Conservation (phyloP, 1,284 basidiomycete genomes). For the Papiliotrema nemorosa region DNA sequence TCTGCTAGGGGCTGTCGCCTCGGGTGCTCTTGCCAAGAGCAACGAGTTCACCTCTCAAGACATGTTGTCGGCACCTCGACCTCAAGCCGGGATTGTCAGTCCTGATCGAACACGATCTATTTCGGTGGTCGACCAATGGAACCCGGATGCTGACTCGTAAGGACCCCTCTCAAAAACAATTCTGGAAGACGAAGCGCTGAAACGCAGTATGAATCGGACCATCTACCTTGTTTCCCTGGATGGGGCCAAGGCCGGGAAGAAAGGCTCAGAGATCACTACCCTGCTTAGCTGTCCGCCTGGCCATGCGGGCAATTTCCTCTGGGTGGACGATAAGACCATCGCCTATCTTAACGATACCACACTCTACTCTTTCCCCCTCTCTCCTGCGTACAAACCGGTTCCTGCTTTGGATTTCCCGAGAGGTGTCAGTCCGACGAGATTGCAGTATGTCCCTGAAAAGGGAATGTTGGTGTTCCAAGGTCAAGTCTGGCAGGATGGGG, state of each 20-base stretch:
- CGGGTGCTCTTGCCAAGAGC: not conserved
- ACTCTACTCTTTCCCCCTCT: slow-evolving; percentile 20
- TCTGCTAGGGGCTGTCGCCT: not conserved
- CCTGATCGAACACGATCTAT: slow-evolving; percentile 63
- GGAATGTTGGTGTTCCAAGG: slow-evolving; percentile 61
- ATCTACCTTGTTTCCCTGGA: slow-evolving; percentile 55
- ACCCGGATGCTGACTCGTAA: slow-evolving; percentile 66
- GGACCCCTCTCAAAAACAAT: slow-evolving; percentile 39
- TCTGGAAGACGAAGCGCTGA: no score
- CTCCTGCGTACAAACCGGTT: not conserved
- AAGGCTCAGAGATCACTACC: slow-evolving; percentile 12
- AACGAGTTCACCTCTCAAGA: slow-evolving; percentile 45
- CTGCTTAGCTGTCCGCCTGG: slow-evolving; percentile 22
- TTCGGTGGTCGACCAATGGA: slow-evolving; percentile 65
- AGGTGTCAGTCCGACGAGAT: slow-evolving; percentile 57
- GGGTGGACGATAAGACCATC: slow-evolving; percentile 38
- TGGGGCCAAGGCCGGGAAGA: no score
- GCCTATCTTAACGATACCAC: slow-evolving; percentile 44
- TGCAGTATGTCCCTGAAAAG: slow-evolving; percentile 57
- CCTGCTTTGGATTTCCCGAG: slow-evolving; percentile 45
- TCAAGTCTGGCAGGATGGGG: slow-evolving; percentile 67
- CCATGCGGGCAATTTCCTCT: slow-evolving; percentile 32
- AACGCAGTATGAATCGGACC: slow-evolving; percentile 63
- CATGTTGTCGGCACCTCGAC: slow-evolving; percentile 67
- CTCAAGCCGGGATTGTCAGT: slow-evolving; percentile 64